Conservation (phyloP, 2,329 filamentous ascomycete species). For the Xylaria sp. region DNA sequence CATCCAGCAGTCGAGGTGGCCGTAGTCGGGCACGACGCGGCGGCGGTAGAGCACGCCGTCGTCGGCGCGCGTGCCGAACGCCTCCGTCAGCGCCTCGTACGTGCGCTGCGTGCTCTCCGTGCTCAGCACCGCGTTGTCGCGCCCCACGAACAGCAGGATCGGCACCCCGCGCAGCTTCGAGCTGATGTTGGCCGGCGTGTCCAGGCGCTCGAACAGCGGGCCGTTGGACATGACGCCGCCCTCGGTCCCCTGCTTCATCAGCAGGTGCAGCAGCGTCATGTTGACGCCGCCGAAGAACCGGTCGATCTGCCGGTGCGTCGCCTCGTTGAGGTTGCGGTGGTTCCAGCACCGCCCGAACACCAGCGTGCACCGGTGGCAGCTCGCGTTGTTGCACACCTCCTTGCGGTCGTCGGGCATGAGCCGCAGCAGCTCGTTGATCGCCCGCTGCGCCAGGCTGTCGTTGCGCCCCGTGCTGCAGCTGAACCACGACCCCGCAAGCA, state of each 20-base stretch:
- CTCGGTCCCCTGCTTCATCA: slow-evolving; percentile 58
- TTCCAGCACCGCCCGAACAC: slow-evolving; percentile 68
- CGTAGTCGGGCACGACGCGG: slow-evolving; percentile 58
- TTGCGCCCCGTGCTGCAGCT: slow-evolving; percentile 50
- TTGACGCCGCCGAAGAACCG: slow-evolving; percentile 65
- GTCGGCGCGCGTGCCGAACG: slow-evolving; percentile 46
- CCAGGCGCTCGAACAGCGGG: slow-evolving; percentile 50
- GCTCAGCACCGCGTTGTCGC: slow-evolving; percentile 59
- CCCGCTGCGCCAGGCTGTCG: slow-evolving; percentile 52
- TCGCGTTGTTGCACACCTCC: slow-evolving; percentile 64
- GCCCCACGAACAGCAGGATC: slow-evolving; percentile 58
- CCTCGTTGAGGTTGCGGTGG: slow-evolving; percentile 66
- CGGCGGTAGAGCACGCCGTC: slow-evolving; percentile 51
- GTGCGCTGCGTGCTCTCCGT: slow-evolving; percentile 56
- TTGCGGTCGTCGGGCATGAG: slow-evolving; percentile 56
- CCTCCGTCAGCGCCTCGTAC: slow-evolving; percentile 55
- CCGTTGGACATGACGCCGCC: slow-evolving; percentile 57
- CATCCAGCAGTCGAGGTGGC: slow-evolving; percentile 66
- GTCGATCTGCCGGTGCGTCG: slow-evolving; percentile 64
- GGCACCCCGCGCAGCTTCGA: slow-evolving; percentile 54
- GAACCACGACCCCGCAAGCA: slow-evolving; percentile 57
- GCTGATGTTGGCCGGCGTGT: slow-evolving; percentile 52
- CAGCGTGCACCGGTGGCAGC: slow-evolving; percentile 62
- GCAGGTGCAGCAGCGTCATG: slow-evolving; percentile 58
- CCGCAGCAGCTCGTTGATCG: slow-evolving; percentile 58